A percentile compares a stretch with the other conserved stretches of the same genome.
phyloP scores from a whole-genome alignment of 1,284 basidiomycete genomes.

The Laetiporus sulphureus region DNA sequence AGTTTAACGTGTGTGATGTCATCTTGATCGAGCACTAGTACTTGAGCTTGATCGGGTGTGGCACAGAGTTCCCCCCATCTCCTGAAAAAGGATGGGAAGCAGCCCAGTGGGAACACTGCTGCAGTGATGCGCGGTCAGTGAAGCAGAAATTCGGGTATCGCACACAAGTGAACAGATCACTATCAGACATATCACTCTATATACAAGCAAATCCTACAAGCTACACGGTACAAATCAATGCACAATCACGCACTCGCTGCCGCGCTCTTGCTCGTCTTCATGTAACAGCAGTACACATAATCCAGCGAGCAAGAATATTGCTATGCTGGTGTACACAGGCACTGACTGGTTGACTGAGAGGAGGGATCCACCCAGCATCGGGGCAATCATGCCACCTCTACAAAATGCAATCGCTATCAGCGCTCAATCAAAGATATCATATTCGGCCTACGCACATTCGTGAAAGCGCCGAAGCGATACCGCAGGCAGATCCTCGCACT shows the following conservation, averaged over 20 bases:
- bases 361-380: constrained; percentile 78
- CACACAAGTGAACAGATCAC: no score
- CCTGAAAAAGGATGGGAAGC: no score
- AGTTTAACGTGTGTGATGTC: no score
- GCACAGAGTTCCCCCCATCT: no score
- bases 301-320: constrained; percentile 65
- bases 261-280: constrained; percentile 26
- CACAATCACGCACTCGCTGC: constrained; percentile 15
- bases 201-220: no score
- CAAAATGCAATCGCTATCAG: not conserved
- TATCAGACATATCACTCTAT: no score
- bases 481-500: constrained; percentile 88
- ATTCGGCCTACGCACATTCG: constrained; percentile 58
- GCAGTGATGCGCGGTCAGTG: no score
- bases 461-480: constrained; percentile 85
- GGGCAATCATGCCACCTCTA: constrained; percentile 89
- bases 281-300: constrained; percentile 58
- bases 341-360: constrained; percentile 66
- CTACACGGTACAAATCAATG: constrained; percentile 21
- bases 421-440: not conserved
- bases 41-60: no score
- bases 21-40: no score
- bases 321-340: constrained; percentile 76
- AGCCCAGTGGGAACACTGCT: no score
- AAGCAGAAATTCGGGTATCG: no score